A percentile compares a stretch with the other conserved stretches of the same genome.
These are phyloP conservation scores for Chiua sp. DNA, from an alignment of 1,284 basidiomycete species.

Conservation along the genomic window DNA sequence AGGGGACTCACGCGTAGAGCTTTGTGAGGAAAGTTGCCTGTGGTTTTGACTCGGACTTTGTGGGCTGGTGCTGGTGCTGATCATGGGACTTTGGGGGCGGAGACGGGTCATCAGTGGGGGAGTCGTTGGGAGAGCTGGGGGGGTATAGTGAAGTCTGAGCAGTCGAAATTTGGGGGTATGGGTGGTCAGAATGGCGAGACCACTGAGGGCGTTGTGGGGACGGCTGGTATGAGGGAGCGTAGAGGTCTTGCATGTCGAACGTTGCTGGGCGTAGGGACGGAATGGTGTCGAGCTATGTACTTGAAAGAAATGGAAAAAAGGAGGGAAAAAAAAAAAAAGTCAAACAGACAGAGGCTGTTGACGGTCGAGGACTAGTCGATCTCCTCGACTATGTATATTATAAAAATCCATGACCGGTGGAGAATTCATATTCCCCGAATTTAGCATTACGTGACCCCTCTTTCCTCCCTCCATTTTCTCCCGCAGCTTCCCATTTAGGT, in stretches of 20 bases:
- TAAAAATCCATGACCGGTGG: slow-evolving; percentile 43
- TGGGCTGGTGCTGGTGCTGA: slow-evolving; percentile 54
- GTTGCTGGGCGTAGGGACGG: slow-evolving; percentile 40
- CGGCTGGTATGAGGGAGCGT: slow-evolving; percentile 61
- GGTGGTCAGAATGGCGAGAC: slow-evolving; percentile 38
- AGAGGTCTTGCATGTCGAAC: slow-evolving; percentile 61
- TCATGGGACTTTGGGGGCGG: slow-evolving; percentile 50
- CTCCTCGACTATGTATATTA: slow-evolving; percentile 39
- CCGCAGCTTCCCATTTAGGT: slow-evolving; percentile 36
- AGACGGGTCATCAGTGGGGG: slow-evolving; percentile 54
- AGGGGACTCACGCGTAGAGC: slow-evolving; percentile 78
- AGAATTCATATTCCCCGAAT: slow-evolving; percentile 48
- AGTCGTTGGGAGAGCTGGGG: slow-evolving; percentile 47
- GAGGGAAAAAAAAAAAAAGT: slow-evolving; percentile 24
- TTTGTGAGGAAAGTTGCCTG: slow-evolving; percentile 93
- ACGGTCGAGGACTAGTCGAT: slow-evolving; percentile 37
- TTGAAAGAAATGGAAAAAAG: slow-evolving; percentile 18
- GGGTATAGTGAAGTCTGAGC: slow-evolving; percentile 48
- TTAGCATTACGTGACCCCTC: slow-evolving; percentile 39
- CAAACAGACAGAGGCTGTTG: slow-evolving; percentile 34
- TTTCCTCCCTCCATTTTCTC: slow-evolving; percentile 37
- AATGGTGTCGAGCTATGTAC: slow-evolving; percentile 42
- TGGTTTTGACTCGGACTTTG: slow-evolving; percentile 71
- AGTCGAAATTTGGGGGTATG: slow-evolving; percentile 41
- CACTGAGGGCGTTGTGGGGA: slow-evolving; percentile 39